phyloP scores from a whole-genome alignment of 1,139 yeast species.

The Candida pseudoviswanathii region DNA sequence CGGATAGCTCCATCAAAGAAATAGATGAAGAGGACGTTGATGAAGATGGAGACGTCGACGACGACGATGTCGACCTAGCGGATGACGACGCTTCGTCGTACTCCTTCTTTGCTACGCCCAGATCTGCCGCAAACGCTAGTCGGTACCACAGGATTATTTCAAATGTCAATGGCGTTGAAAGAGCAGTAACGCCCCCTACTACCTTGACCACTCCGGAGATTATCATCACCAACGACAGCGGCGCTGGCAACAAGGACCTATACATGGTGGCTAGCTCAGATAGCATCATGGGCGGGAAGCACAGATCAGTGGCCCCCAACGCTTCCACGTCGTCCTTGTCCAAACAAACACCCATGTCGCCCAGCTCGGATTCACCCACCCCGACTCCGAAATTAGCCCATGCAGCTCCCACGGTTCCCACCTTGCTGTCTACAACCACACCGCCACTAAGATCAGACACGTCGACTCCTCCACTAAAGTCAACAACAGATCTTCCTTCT shows the following conservation, averaged over 20 bases:
- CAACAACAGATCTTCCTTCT: conserved; percentile 10
- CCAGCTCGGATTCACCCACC: no score
- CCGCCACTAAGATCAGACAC: not conserved
- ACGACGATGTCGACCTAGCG: conserved; percentile 15
- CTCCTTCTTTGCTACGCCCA: conserved; percentile 23
- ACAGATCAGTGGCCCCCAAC: not conserved
- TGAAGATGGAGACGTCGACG: conserved; percentile 7
- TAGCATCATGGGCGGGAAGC: conserved; percentile 1
- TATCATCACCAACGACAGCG: conserved; percentile 21
- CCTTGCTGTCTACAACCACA: not conserved
- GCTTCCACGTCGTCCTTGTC: conserved; percentile 7
- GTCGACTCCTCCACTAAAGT: not conserved
- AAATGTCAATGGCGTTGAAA: conserved; percentile 31
- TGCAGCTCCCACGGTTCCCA: no score
- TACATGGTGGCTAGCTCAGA: conserved; percentile 3
- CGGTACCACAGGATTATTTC: conserved; percentile 50
- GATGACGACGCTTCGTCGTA: conserved; percentile 33
- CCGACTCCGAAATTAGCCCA: no score
- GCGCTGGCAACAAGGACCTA: not conserved
- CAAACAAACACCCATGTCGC: not conserved
- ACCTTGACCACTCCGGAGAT: conserved; percentile 23
- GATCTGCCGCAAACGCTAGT: conserved; percentile 51
- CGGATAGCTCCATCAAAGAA: conserved; percentile 24
- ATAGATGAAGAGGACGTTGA: conserved; percentile 31
- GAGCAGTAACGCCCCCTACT: conserved; percentile 23